These are phyloP conservation scores for Trichophyton equinum DNA, from an alignment of 2,329 filamentous ascomycete species.

Conservation along the genomic window DNA sequence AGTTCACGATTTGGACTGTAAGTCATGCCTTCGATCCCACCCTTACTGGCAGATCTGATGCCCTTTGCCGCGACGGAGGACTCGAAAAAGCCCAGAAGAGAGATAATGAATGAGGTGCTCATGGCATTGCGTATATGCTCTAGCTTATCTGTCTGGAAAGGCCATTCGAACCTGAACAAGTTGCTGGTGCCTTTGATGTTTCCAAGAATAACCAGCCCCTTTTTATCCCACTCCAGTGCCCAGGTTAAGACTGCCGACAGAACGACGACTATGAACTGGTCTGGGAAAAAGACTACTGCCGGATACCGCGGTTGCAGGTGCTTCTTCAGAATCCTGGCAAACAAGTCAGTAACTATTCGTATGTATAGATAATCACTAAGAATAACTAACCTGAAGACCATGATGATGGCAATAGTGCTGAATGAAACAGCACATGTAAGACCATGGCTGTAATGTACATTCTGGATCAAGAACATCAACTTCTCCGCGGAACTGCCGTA, in stretches of 20 bases:
- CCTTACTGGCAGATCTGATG: slow-evolving; percentile 50
- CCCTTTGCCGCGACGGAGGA: slow-evolving; percentile 93
- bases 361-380: not conserved
- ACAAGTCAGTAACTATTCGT: not conserved
- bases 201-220: slow-evolving; percentile 74
- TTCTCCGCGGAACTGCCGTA: slow-evolving; percentile 85
- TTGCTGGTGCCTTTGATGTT: slow-evolving; percentile 62
- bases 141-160: slow-evolving; percentile 65
- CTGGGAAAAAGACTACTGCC: slow-evolving; percentile 74
- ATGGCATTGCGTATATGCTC: slow-evolving; percentile 73
- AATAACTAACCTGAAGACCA: slow-evolving; percentile 61
- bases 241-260: slow-evolving; percentile 70
- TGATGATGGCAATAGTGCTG: slow-evolving; percentile 72
- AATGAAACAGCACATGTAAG: slow-evolving; percentile 67
- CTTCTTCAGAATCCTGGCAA: slow-evolving; percentile 63
- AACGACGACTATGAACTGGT: slow-evolving; percentile 81
- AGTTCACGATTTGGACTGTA: slow-evolving; percentile 87
- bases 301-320: slow-evolving; percentile 67
- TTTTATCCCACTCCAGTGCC: slow-evolving; percentile 60
- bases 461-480: slow-evolving; percentile 60
- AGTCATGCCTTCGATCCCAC: slow-evolving; percentile 63
- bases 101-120: slow-evolving; percentile 85
- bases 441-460: slow-evolving; percentile 54
- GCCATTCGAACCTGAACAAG: slow-evolving; percentile 76
- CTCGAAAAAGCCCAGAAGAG: slow-evolving; percentile 94